Conservation (phyloP, 169 alveolate species). For the Eimeria sp. region DNA sequence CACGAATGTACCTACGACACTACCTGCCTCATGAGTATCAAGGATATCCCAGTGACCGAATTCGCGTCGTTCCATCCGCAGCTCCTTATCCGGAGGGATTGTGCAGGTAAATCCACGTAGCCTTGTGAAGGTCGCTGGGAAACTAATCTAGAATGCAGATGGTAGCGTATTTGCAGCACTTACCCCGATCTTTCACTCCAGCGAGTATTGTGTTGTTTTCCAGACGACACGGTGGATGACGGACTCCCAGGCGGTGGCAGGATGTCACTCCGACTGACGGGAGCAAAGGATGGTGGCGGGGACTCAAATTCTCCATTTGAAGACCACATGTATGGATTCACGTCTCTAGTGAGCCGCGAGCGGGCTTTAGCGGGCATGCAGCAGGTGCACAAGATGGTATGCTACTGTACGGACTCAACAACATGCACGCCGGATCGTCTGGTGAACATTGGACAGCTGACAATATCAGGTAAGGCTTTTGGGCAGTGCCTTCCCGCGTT, state of each 20-base stretch:
- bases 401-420: constrained; percentile 75
- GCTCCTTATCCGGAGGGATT: constrained; percentile 12
- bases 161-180: neutral
- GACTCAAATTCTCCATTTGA: neutral
- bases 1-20: constrained; percentile 68
- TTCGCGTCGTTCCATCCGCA: constrained; percentile 6
- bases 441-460: constrained; percentile 53
- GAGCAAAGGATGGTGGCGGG: neutral
- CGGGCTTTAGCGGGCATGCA: neutral
- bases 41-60: neutral
- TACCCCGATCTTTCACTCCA: neutral
- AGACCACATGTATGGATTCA: constrained; percentile 19
- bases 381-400: constrained; percentile 35
- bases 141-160: neutral
- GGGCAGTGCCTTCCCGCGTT: neutral
- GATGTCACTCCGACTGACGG: neutral
- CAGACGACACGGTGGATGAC: neutral
- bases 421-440: constrained; percentile 59
- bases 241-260: constrained; percentile 50
- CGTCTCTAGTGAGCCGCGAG: constrained; percentile 15
- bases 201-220: neutral
- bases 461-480: constrained; percentile 35
- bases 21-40: constrained; percentile 41
- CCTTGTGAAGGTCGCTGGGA: neutral
- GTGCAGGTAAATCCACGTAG: constrained; percentile 35